These are phyloP conservation scores for Naegleria gruberi DNA, from an alignment of 208 protist species.

Conservation along the genomic window DNA sequence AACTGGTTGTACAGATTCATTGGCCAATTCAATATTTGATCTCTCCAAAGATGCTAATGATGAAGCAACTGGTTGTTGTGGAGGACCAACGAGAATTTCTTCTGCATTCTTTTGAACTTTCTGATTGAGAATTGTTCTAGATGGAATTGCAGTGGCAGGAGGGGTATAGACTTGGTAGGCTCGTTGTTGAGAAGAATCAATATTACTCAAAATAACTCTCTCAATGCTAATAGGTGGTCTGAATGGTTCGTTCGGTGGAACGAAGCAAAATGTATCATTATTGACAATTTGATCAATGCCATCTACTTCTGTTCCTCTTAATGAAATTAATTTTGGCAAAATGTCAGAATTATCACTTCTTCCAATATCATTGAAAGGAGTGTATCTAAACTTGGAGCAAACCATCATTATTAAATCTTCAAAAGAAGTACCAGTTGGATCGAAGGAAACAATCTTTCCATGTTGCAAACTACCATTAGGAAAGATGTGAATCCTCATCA, in stretches of 20 bases:
- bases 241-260: not conserved
- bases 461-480: not conserved
- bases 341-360: not conserved
- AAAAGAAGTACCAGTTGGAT: not conserved
- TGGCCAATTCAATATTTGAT: no score
- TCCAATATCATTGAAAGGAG: not conserved
- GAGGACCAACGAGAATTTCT: not conserved
- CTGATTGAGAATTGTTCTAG: no score
- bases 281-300: not conserved
- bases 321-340: not conserved
- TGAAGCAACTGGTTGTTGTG: not conserved
- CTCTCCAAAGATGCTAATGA: not conserved
- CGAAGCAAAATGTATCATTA: not conserved
- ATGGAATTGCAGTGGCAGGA: no score
- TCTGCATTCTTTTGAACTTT: not conserved
- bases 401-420: not conserved
- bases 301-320: conserved; percentile 7
- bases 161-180: not conserved
- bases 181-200: not conserved
- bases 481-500: not conserved
- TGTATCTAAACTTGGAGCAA: not conserved
- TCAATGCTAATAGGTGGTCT: not conserved
- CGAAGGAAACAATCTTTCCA: not conserved
- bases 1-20: no score
- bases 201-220: not conserved